phyloP scores from a whole-genome alignment of 78 protist genomes.

The Dictyostelium firmibasis region DNA sequence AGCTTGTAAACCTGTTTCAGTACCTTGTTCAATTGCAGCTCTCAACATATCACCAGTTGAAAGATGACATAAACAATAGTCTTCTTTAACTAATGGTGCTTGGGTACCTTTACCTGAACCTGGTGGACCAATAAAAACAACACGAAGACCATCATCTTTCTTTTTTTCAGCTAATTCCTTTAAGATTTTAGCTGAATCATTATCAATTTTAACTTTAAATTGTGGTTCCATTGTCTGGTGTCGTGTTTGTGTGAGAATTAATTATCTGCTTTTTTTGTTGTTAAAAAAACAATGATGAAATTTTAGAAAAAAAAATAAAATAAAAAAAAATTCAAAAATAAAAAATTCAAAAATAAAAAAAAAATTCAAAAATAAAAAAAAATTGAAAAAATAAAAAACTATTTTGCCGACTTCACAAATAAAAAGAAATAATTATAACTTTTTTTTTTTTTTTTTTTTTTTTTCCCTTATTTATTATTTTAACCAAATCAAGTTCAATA shows the following conservation, averaged over 20 bases:
- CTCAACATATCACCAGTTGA: constrained; percentile 98
- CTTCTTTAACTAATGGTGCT: constrained; percentile 78
- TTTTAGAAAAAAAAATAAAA: too few relatives aligned
- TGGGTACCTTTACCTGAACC: constrained; percentile 97
- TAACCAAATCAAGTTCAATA: too few relatives aligned
- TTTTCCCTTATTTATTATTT: too few relatives aligned
- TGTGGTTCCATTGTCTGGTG: not conserved
- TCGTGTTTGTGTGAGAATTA: not conserved
- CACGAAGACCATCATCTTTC: constrained; percentile 64
- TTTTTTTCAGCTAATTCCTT: constrained; percentile 16
- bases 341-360: too few relatives aligned
- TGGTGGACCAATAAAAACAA: constrained; percentile 92
- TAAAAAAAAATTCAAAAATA: too few relatives aligned
- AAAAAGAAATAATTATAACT: too few relatives aligned
- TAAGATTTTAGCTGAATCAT: not conserved
- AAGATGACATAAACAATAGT: constrained; percentile 91
- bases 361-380: too few relatives aligned
- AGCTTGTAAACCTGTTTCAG: constrained; percentile 90
- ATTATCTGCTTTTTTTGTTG: not conserved
- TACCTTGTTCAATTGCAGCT: constrained; percentile 94
- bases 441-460: too few relatives aligned
- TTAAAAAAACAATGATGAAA: not conserved
- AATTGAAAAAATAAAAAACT: not conserved
- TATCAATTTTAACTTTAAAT: not conserved
- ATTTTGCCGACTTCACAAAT: too few relatives aligned